A percentile compares a stretch with the other conserved stretches of the same genome.
Conservation (phyloP, 1,139 yeast genomes). For the Hyphopichia pseudoburtonii region DNA sequence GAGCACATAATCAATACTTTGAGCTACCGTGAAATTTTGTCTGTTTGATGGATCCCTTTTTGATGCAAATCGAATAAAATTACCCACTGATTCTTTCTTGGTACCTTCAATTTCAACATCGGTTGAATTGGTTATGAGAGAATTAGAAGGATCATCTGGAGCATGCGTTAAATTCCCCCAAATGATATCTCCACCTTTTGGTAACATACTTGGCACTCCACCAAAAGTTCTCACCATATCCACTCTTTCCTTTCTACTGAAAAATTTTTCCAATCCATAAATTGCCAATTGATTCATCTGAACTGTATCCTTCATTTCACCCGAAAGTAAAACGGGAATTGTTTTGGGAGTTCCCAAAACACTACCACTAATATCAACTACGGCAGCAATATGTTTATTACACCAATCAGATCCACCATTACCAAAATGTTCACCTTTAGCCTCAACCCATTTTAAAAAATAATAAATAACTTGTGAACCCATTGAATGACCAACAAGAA, state of each 20-base stretch:
- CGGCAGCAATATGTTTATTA: constrained; percentile 74
- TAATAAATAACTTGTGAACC: constrained; percentile 87
- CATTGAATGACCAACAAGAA: constrained; percentile 93
- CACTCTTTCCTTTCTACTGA: constrained; percentile 83
- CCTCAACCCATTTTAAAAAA: constrained; percentile 95
- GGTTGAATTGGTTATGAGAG: constrained; percentile 22
- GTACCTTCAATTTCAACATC: constrained; percentile 27
- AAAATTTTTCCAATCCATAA: constrained; percentile 90
- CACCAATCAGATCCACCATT: constrained; percentile 91
- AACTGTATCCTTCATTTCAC: constrained; percentile 97
- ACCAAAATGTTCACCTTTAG: constrained; percentile 73
- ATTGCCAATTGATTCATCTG: constrained; percentile 91
- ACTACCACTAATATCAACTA: constrained; percentile 86
- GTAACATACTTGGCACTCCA: constrained; percentile 92
- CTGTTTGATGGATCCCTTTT: constrained; percentile 10
- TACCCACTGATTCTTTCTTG: constrained; percentile 60
- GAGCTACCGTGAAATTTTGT: constrained; percentile 60
- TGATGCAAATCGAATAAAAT: constrained; percentile 66
- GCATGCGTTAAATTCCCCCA: constrained; percentile 74
- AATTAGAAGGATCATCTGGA: constrained; percentile 59
- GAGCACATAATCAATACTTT: constrained; percentile 64
- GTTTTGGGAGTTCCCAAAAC: constrained; percentile 92
- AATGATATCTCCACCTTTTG: constrained; percentile 86
- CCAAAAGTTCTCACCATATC: constrained; percentile 87
- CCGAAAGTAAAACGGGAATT: constrained; percentile 84